Evolutionary conservation across 75 land plant species (phyloP).

Genomic region (Pseudotsuga menziesii): DNA sequence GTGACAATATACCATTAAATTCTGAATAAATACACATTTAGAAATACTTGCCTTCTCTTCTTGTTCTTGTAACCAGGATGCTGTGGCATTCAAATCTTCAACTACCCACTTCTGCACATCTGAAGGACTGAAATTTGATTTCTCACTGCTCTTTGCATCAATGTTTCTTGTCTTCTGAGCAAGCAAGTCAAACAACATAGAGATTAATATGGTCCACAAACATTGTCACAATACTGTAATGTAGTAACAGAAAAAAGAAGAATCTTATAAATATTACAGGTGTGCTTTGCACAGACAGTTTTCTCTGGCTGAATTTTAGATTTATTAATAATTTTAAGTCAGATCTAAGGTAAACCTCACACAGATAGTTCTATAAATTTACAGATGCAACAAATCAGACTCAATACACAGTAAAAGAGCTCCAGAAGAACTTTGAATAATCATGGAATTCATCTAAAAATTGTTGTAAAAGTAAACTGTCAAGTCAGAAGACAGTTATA

Average conservation of each 20-base stretch:
- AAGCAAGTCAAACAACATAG: not conserved
- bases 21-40: not conserved
- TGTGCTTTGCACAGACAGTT: not conserved
- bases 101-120: constrained; percentile 25
- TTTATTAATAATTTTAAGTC: not conserved
- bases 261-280: not conserved
- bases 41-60: constrained; percentile 13
- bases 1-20: not conserved
- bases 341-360: not conserved
- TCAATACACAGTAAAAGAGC: not conserved
- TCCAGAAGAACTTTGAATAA: not conserved
- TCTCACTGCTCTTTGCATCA: not conserved
- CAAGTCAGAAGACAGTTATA: not conserved
- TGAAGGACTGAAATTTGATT: not conserved
- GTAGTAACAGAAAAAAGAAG: not conserved
- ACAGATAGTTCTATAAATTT: not conserved
- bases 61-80: constrained; percentile 27
- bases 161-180: not conserved
- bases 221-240: too few species aligned
- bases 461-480: too few species aligned
- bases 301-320: not conserved
- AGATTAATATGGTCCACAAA: not conserved
- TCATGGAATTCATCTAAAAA: not conserved
- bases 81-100: constrained; percentile 20
- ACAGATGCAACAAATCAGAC: constrained; percentile 3